Conservation (phyloP, 2,329 filamentous ascomycete genomes). For the Diaporthe sp. region DNA sequence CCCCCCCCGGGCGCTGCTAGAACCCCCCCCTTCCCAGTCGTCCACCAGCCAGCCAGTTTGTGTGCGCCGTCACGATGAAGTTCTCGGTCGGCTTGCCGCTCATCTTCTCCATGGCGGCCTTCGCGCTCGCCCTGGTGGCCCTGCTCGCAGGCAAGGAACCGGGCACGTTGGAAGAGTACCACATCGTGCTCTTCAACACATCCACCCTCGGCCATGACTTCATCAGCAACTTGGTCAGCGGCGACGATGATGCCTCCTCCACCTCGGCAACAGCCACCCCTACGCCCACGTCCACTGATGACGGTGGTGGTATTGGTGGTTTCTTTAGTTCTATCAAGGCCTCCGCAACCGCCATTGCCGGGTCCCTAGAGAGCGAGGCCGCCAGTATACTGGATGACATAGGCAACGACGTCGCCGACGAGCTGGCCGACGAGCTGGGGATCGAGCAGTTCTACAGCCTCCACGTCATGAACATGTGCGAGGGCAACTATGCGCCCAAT, state of each 20-base stretch:
- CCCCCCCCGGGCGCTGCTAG: background rate
- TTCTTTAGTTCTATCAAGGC: slow-evolving; percentile 34
- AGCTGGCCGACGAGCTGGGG: slow-evolving; percentile 48
- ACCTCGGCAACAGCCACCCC: slow-evolving; percentile 45
- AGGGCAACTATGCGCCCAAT: slow-evolving; percentile 49
- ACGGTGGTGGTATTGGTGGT: slow-evolving; percentile 41
- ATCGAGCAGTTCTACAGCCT: slow-evolving; percentile 53
- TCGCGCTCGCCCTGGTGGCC: slow-evolving; percentile 53
- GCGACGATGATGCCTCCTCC: slow-evolving; percentile 40
- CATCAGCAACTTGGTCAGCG: slow-evolving; percentile 44
- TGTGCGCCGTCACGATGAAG: slow-evolving; percentile 35
- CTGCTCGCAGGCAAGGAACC: slow-evolving; percentile 55
- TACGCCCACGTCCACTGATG: slow-evolving; percentile 39
- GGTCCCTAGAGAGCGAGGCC: slow-evolving; percentile 44
- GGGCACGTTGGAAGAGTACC: slow-evolving; percentile 54
- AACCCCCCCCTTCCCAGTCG: background rate
- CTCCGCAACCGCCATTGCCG: slow-evolving; percentile 40
- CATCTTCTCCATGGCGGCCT: slow-evolving; percentile 51
- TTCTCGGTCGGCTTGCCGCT: slow-evolving; percentile 47
- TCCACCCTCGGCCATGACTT: slow-evolving; percentile 57
- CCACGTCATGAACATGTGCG: slow-evolving; percentile 50
- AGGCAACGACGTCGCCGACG: slow-evolving; percentile 49
- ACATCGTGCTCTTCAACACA: slow-evolving; percentile 58
- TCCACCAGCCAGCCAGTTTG: background rate
- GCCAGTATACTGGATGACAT: slow-evolving; percentile 47